Percentiles rank a stretch among this genome's conserved stretches.
Evolutionary conservation across 2,329 filamentous ascomycete species (phyloP).

Genomic region (Fusarium sp.): DNA sequence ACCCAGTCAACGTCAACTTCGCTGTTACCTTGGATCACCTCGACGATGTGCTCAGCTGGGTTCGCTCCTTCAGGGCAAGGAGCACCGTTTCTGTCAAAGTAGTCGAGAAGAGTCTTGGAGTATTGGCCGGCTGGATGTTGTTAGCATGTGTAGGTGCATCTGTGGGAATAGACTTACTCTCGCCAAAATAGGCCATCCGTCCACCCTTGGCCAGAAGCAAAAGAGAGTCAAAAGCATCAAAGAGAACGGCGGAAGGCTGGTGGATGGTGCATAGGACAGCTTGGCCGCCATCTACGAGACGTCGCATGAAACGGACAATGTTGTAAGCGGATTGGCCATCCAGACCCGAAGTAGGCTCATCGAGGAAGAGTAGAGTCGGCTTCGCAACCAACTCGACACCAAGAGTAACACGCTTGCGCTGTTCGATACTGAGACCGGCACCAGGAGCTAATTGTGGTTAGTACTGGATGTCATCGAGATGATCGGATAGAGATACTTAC

Average conservation of each 20-base stretch:
- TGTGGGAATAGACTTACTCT: background rate
- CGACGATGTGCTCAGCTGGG: conserved; percentile 59
- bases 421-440: conserved; percentile 61
- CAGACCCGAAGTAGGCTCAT: conserved; percentile 70
- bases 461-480: conserved; percentile 56
- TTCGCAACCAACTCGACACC: conserved; percentile 79
- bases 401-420: conserved; percentile 75
- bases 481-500: conserved; percentile 39
- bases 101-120: conserved; percentile 29
- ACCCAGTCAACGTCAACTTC: conserved; percentile 51
- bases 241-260: conserved; percentile 62
- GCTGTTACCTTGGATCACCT: conserved; percentile 59
- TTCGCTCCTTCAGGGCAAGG: conserved; percentile 55
- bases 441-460: conserved; percentile 44
- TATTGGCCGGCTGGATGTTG: conserved; percentile 21
- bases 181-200: conserved; percentile 36
- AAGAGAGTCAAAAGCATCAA: conserved; percentile 37
- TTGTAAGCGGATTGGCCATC: conserved; percentile 53
- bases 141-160: background rate
- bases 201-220: conserved; percentile 39
- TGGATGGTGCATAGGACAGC: conserved; percentile 75
- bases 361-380: conserved; percentile 74
- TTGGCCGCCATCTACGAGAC: conserved; percentile 70
- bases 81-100: conserved; percentile 66
- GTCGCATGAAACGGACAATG: conserved; percentile 56